Conservation (phyloP, 2,329 filamentous ascomycete species). For the Apiospora marii region DNA sequence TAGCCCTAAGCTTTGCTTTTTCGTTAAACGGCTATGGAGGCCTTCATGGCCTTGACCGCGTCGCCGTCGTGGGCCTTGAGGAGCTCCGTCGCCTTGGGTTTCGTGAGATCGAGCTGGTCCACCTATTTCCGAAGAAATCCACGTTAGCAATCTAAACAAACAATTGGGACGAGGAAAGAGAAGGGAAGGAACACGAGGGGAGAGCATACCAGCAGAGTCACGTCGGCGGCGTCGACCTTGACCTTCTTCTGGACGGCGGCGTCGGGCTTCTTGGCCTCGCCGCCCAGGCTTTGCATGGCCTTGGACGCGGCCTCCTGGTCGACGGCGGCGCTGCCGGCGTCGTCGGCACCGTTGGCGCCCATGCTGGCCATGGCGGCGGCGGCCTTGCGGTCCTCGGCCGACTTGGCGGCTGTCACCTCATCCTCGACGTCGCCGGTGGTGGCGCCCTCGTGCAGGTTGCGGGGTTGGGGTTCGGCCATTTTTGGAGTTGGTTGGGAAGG, state of each 20-base stretch:
- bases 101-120: constrained; percentile 75
- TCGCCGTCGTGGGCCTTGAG: constrained; percentile 76
- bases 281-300: constrained; percentile 71
- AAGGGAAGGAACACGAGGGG: not conserved
- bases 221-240: constrained; percentile 78
- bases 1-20: not conserved
- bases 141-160: not conserved
- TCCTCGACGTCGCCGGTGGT: constrained; percentile 66
- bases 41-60: constrained; percentile 70
- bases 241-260: constrained; percentile 63
- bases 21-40: constrained; percentile 51
- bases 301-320: constrained; percentile 75
- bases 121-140: constrained; percentile 51
- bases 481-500: constrained; percentile 27
- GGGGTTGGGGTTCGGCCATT: constrained; percentile 70
- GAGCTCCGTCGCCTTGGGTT: constrained; percentile 76
- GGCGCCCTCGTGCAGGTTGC: constrained; percentile 65
- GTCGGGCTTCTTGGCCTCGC: constrained; percentile 40
- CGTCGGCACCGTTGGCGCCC: constrained; percentile 61
- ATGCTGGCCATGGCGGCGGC: constrained; percentile 76
- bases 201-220: constrained; percentile 68
- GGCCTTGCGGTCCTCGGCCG: constrained; percentile 79
- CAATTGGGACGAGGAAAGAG: not conserved
- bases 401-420: constrained; percentile 63
- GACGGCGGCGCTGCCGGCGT: constrained; percentile 62